These are phyloP conservation scores for Colletotrichum brevisporum DNA, from an alignment of 2,329 filamentous ascomycete genomes.

Conservation along the genomic window DNA sequence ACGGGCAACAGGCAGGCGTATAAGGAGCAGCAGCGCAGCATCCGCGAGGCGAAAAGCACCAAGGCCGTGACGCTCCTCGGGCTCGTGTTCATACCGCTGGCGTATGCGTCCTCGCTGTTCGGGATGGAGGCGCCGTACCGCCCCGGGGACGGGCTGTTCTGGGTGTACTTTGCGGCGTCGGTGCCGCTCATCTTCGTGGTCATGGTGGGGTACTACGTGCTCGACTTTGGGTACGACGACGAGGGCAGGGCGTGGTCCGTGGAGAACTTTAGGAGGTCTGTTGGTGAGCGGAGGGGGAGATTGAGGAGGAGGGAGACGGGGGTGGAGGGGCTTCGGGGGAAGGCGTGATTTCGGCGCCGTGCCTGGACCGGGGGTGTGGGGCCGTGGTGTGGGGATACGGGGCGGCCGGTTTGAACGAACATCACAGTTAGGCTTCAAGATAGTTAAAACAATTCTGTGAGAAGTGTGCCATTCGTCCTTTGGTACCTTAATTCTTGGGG, in stretches of 20 bases:
- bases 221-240: constrained; percentile 45
- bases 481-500: no score
- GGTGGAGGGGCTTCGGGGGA: neutral
- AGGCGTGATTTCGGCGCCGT: neutral
- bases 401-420: no score
- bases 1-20: constrained; percentile 45
- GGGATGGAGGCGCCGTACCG: constrained; percentile 43
- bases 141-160: constrained; percentile 41
- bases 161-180: constrained; percentile 43
- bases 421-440: no score
- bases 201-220: constrained; percentile 40
- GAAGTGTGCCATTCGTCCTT: no score
- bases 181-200: constrained; percentile 42
- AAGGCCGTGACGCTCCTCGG: constrained; percentile 45
- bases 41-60: constrained; percentile 45
- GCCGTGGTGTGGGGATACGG: no score
- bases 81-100: constrained; percentile 45
- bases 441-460: no score
- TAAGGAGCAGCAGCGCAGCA: constrained; percentile 44
- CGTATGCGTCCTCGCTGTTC: constrained; percentile 43
- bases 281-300: constrained; percentile 9
- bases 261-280: constrained; percentile 30
- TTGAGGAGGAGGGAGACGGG: neutral
- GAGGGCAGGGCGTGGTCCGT: constrained; percentile 43
- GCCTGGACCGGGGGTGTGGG: no score